Base-by-base conservation (phyloP, 2,329 filamentous ascomycete species). In the Fusarium sp. region DNA sequence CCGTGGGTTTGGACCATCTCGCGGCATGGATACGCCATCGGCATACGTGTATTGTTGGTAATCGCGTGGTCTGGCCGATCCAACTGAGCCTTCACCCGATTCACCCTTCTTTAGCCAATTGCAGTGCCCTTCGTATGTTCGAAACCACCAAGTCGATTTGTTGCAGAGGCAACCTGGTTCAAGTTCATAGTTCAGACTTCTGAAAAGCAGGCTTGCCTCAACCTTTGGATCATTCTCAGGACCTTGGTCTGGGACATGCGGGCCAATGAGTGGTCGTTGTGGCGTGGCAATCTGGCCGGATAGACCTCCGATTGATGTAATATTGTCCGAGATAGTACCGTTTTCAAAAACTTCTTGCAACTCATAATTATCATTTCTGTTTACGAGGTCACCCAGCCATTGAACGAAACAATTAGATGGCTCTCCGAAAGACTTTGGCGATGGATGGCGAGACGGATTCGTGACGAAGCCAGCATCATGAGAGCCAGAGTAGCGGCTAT, bases 381-480 rank as follows among this genome's bases (percentile, higher is more conserved):
- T 13, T 4, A 33, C 2, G 1, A 33, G 9, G 0, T 4, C 7
- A 4, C 10, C 4, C 5, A 49, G 46, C 46, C 29, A 49, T 13
- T 22, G 9, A 1, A 18, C 3, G 7, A 33, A 18, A 18, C 2
- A 17, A 5, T 49, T 1, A 3, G 14, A 0, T 0, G 4, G 20
- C 10, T 22, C 2, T 4, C 2, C 4, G 5, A 11, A 4, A 4
- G 5, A 17, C 14, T 22, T 14, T 6, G 7, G 29, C 7, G 4
- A 18, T 6, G 20, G 14, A 13, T 33, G 20, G 5, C 20, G 27
- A 12, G 29, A 13, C 2, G 46, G 29, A 13, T 18, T 49, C 0
- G n/a, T 49, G 14, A 33, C 29, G 1, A 33, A 49, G 1, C 15
- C 20, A 22, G 46, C 29, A 49, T 49, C n/a, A 18, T 49, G 7